These are phyloP conservation scores for Scheffersomyces stambukii DNA, from an alignment of 1,139 yeast species.

Conservation along the genomic window DNA sequence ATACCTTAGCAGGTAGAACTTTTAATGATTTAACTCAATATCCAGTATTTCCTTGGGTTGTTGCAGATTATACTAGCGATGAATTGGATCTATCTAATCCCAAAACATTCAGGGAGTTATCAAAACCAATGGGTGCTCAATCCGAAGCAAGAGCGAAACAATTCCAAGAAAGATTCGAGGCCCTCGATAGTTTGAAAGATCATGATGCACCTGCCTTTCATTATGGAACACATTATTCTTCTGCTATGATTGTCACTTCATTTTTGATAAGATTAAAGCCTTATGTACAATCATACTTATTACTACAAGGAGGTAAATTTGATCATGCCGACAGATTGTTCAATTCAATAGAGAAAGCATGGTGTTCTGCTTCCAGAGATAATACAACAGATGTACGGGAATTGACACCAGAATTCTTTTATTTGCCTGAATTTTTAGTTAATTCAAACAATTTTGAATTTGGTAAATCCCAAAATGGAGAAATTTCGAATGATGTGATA, in stretches of 20 bases:
- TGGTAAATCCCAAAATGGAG: conserved; percentile 65
- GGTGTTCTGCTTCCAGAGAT: conserved; percentile 74
- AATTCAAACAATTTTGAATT: conserved; percentile 65
- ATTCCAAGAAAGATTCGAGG: conserved; percentile 67
- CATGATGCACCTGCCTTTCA: conserved; percentile 72
- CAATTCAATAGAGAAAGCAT: conserved; percentile 65
- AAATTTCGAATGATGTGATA: conserved; percentile 52
- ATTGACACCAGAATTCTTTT: conserved; percentile 78
- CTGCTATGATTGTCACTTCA: conserved; percentile 87
- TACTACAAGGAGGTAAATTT: conserved; percentile 81
- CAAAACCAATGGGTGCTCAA: conserved; percentile 92
- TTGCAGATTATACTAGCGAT: conserved; percentile 72
- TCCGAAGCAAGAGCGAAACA: conserved; percentile 50
- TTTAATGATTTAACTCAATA: conserved; percentile 84
- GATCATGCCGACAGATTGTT: conserved; percentile 84
- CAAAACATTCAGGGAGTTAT: conserved; percentile 61
- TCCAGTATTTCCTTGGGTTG: conserved; percentile 88
- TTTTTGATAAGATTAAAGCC: conserved; percentile 73
- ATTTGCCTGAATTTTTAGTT: conserved; percentile 67
- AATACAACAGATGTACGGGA: conserved; percentile 86
- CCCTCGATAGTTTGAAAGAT: conserved; percentile 51
- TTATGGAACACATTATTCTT: conserved; percentile 88
- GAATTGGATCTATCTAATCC: conserved; percentile 59
- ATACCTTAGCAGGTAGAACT: conserved; percentile 82
- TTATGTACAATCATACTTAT: conserved; percentile 69